phyloP scores from a whole-genome alignment of 2,329 filamentous ascomycete species.

The Orbilia javanica region DNA sequence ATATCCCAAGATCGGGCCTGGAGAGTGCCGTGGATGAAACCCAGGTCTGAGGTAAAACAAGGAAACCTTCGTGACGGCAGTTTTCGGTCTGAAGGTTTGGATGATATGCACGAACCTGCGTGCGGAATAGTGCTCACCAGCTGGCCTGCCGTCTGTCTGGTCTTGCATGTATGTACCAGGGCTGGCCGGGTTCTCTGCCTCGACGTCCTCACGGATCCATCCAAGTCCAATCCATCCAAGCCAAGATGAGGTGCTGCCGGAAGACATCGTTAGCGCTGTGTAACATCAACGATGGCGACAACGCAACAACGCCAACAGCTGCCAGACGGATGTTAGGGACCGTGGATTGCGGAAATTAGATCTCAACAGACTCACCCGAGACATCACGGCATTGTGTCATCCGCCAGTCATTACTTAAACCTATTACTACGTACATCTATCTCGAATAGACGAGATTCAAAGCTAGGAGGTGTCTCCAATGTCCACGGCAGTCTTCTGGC shows the following conservation, averaged over 20 bases:
- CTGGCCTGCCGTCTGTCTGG: no score
- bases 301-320: slow-evolving; percentile 30
- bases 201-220: no score
- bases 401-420: not conserved
- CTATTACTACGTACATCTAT: not conserved
- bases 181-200: no score
- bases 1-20: not conserved
- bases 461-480: slow-evolving; percentile 1
- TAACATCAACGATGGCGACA: slow-evolving; percentile 35
- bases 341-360: slow-evolving; percentile 2
- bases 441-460: slow-evolving; percentile 8
- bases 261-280: slow-evolving; percentile 38
- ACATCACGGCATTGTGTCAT: slow-evolving; percentile 21
- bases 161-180: no score
- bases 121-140: not conserved
- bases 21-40: slow-evolving; percentile 13
- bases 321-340: not conserved
- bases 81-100: slow-evolving; percentile 6
- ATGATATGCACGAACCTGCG: slow-evolving; percentile 15
- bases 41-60: slow-evolving; percentile 12
- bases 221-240: no score
- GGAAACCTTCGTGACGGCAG: not conserved
- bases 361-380: not conserved
- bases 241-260: no score
- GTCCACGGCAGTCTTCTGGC: slow-evolving; percentile 1